These are phyloP conservation scores for Roridomyces roridus DNA, from an alignment of 768 basidiomycete species.

Conservation along the genomic window DNA sequence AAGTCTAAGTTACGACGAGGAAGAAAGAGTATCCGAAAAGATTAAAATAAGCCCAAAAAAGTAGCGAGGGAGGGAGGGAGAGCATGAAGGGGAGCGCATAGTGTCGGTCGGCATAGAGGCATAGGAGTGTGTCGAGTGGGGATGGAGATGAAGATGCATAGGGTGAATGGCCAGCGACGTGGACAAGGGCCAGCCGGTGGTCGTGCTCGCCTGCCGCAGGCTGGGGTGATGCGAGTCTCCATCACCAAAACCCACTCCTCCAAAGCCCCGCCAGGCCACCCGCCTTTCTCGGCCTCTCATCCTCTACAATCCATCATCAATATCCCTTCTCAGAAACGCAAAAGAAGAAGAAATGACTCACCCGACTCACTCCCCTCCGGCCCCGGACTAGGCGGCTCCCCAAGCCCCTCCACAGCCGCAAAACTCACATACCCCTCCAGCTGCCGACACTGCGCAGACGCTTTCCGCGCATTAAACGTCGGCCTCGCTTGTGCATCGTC, in stretches of 20 bases:
- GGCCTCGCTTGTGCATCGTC: too few species aligned
- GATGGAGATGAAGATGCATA: too few species aligned
- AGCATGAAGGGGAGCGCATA: too few species aligned
- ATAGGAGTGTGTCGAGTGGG: too few species aligned
- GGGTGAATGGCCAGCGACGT: too few species aligned
- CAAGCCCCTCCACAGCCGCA: slow-evolving; percentile 69
- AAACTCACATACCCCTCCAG: slow-evolving; percentile 75
- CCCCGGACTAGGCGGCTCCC: slow-evolving; percentile 51
- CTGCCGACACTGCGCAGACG: slow-evolving; percentile 59
- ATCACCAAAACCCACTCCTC: slow-evolving; percentile 25
- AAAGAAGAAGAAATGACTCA: background rate
- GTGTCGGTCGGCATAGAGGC: too few species aligned
- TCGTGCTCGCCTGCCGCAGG: background rate
- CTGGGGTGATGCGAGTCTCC: too few species aligned
- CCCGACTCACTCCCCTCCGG: slow-evolving; percentile 7
- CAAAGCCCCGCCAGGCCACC: slow-evolving; percentile 22
- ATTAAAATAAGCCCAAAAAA: too few species aligned
- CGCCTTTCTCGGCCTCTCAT: background rate
- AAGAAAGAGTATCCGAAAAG: too few species aligned
- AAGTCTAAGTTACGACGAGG: too few species aligned
- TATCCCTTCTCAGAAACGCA: background rate
- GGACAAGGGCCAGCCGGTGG: too few species aligned
- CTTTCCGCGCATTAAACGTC: slow-evolving; percentile 68
- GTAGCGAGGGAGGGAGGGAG: too few species aligned
- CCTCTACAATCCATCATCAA: background rate